Evolutionary conservation across 805 yeast species (phyloP).

Genomic region (Nakazawaea ernobii): DNA sequence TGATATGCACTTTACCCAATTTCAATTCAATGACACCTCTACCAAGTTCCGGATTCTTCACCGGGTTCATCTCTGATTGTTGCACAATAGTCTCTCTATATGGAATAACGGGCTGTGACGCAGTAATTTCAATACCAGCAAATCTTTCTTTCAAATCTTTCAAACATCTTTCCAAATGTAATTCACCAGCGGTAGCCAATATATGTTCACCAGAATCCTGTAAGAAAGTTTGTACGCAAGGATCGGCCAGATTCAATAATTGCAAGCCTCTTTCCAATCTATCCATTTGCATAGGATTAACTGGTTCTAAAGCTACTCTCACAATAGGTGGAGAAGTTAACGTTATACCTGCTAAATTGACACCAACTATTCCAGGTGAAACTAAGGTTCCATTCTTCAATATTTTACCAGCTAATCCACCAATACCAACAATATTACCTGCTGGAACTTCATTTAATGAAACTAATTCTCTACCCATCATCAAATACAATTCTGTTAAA

Average conservation of each 20-base stretch:
- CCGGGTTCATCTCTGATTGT: conserved; percentile 45
- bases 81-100: conserved; percentile 76
- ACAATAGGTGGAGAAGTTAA: conserved; percentile 84
- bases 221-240: conserved; percentile 82
- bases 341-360: conserved; percentile 73
- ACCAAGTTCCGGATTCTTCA: conserved; percentile 37
- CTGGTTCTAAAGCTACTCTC: conserved; percentile 93
- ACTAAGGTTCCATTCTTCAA: conserved; percentile 84
- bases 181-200: conserved; percentile 92
- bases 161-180: conserved; percentile 90
- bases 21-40: conserved; percentile 46
- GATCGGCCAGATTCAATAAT: conserved; percentile 82
- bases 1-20: conserved; percentile 43
- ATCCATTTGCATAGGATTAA: conserved; percentile 73
- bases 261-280: conserved; percentile 73
- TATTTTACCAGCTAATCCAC: conserved; percentile 79
- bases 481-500: conserved; percentile 64
- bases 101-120: conserved; percentile 92
- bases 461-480: conserved; percentile 91
- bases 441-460: conserved; percentile 80
- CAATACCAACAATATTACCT: conserved; percentile 92
- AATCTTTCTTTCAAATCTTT: conserved; percentile 87
- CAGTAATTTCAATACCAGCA: conserved; percentile 83
- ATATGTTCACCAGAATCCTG: conserved; percentile 93
- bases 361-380: conserved; percentile 51